These are phyloP conservation scores for Chenopodium formosanum DNA, from an alignment of 148 eudicot genomes.

Conservation along the genomic window DNA sequence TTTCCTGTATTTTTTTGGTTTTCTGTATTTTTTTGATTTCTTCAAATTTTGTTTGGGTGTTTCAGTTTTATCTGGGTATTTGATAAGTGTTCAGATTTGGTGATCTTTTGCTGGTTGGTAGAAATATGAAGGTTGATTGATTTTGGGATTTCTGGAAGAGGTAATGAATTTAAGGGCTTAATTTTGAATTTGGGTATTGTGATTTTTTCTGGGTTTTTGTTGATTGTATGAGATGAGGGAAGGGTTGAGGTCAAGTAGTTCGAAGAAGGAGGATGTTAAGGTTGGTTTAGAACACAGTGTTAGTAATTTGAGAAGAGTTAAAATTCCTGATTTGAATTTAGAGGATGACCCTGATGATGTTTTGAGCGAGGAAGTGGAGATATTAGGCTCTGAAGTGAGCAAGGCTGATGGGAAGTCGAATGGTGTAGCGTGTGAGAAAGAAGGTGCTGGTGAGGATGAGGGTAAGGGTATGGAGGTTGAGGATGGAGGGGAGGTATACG, in stretches of 20 bases:
- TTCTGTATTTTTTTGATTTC: not conserved
- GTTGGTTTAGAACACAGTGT: conserved; percentile 16
- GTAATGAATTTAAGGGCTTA: conserved; percentile 4
- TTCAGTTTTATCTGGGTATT: conserved; percentile 9
- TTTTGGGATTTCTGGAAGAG: not conserved
- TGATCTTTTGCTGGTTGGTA: conserved; percentile 15
- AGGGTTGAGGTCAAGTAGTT: conserved; percentile 47
- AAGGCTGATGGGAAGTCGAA: not conserved
- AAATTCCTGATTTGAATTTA: conserved; percentile 32
- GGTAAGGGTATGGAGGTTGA: conserved; percentile 21
- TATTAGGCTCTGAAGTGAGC: conserved; percentile 15
- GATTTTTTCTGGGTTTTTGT: conserved; percentile 14
- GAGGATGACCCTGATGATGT: conserved; percentile 15
- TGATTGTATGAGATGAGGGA: conserved; percentile 41
- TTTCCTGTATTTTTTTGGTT: not conserved
- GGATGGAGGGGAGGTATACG: conserved; percentile 12
- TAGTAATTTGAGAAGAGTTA: conserved; percentile 17
- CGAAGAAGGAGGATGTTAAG: conserved; percentile 15
- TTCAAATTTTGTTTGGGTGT: conserved; percentile 5
- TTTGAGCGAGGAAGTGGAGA: conserved; percentile 21
- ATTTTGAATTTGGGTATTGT: conserved; percentile 13
- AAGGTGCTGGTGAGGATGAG: conserved; percentile 13
- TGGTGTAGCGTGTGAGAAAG: conserved; percentile 15
- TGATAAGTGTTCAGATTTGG: conserved; percentile 18
- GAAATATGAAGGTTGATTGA: conserved; percentile 24